These are phyloP conservation scores for Amauroascus niger DNA, from an alignment of 2,329 filamentous ascomycete genomes.

Conservation along the genomic window DNA sequence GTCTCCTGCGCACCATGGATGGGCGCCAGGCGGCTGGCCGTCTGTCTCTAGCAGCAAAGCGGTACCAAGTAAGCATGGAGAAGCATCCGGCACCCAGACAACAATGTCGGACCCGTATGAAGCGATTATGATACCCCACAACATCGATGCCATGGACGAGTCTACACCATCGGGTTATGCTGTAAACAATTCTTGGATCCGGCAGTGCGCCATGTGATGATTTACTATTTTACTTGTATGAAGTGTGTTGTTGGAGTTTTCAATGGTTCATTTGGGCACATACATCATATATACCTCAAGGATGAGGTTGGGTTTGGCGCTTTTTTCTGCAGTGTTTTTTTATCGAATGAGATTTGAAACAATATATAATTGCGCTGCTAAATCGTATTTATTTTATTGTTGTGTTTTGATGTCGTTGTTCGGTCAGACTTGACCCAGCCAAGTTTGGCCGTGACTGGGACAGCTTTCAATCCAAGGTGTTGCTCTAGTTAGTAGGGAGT, in stretches of 20 bases:
- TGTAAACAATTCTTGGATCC: constrained; percentile 25
- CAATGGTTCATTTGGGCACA: neutral
- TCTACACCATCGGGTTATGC: constrained; percentile 19
- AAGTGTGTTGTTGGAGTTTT: neutral
- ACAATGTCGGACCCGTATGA: constrained; percentile 8
- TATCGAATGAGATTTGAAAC: neutral
- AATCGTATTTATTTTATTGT: neutral
- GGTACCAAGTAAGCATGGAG: neutral
- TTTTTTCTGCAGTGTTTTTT: neutral
- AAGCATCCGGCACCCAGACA: neutral
- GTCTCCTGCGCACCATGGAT: constrained; percentile 27
- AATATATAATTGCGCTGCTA: neutral
- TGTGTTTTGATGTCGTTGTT: too few relatives aligned
- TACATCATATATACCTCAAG: neutral
- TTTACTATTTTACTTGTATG: neutral
- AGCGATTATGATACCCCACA: constrained; percentile 14
- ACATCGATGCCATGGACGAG: constrained; percentile 7
- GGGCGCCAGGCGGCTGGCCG: constrained; percentile 34
- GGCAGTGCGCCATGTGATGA: constrained; percentile 13
- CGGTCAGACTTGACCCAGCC: too few relatives aligned
- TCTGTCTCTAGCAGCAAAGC: constrained; percentile 16
- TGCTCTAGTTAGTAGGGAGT: too few relatives aligned
- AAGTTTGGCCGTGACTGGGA: neutral
- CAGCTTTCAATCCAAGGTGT: too few relatives aligned
- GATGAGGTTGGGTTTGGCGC: neutral